These are phyloP conservation scores for Phalaenopsis hybrid DNA, from an alignment of 116 monocot species.

Conservation along the genomic window DNA sequence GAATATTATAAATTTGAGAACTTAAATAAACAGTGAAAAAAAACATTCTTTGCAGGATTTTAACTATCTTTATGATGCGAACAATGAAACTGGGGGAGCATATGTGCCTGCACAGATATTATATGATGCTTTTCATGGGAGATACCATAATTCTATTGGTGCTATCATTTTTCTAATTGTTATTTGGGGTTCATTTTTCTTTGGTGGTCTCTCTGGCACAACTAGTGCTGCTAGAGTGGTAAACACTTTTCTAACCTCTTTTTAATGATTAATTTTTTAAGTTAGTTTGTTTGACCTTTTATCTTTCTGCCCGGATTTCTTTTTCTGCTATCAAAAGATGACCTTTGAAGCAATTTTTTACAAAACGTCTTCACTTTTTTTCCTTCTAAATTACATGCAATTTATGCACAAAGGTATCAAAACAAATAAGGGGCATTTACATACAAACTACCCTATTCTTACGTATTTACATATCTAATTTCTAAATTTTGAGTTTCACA, in stretches of 20 bases:
- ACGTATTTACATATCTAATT: too few relatives aligned
- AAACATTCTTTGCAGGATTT: slow-evolving; percentile 33
- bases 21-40: background rate
- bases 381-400: too few relatives aligned
- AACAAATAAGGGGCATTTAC: too few relatives aligned
- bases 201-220: slow-evolving; percentile 66
- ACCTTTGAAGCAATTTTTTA: too few relatives aligned
- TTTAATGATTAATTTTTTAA: too few relatives aligned
- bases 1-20: background rate
- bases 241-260: background rate
- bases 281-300: too few relatives aligned
- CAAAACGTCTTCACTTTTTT: too few relatives aligned
- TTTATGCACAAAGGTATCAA: too few relatives aligned
- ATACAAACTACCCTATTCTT: too few relatives aligned
- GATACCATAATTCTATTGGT: slow-evolving; percentile 48
- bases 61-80: slow-evolving; percentile 41
- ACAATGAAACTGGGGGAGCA: slow-evolving; percentile 61
- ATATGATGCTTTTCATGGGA: slow-evolving; percentile 73
- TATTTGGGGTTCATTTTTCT: slow-evolving; percentile 86
- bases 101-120: slow-evolving; percentile 67
- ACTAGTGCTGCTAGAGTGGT: slow-evolving; percentile 84
- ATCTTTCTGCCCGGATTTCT: too few relatives aligned
- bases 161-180: slow-evolving; percentile 59
- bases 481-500: too few relatives aligned
- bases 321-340: too few relatives aligned